Evolutionary conservation across 495 filamentous ascomycete genomes (phyloP), one percentile per base, ranked within the genome.

Genomic region (Rusavskia elegans): DNA sequence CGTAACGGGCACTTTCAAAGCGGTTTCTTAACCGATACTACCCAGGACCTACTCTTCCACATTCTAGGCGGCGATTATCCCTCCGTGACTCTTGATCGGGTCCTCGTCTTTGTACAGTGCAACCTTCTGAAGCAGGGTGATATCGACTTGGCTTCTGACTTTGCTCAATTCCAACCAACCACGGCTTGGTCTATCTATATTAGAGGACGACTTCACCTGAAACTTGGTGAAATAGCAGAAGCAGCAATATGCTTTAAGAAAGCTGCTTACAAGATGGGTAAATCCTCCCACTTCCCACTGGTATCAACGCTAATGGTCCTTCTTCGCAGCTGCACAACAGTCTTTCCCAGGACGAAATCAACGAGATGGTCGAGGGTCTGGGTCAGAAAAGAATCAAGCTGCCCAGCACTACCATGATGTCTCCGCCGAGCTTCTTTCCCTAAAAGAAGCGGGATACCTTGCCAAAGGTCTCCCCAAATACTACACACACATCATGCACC

Each of bases 131-230:
- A 79, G 52, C 76, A 79, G 53, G 74, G 78, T 45, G 75, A 86
- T 59, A 70, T 82, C 14, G 82, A 87, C 57, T 71, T 89, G 4
- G 87, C 87, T 11, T 69, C 77, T 51, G 84, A 92, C 59, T 86
- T 95, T 57, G 70, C 73, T 48, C 78, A 76, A 8, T 92, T 86
- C 62, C 68, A 80, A 67, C 61, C 78, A 61, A 64, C 71, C 52
- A 80, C 75, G 0, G 62, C 72, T 29, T 97, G 92, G 79, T 78
- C 85, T 5, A 82, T 77, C 1, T 99, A 99, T 64, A 71, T 95
- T 14, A 86, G 87, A 63, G 90, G 85, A 13, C 83, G 93, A 35
- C 72, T 92, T 42, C 76, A 81, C 61, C 72, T 96, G 17, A 77
- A 81, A 14, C 78, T 79, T 59, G 79, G 79, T 20, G 83, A 92